Conservation (phyloP, 2,329 filamentous ascomycete species). For the Pseudogymnoascus sp. region DNA sequence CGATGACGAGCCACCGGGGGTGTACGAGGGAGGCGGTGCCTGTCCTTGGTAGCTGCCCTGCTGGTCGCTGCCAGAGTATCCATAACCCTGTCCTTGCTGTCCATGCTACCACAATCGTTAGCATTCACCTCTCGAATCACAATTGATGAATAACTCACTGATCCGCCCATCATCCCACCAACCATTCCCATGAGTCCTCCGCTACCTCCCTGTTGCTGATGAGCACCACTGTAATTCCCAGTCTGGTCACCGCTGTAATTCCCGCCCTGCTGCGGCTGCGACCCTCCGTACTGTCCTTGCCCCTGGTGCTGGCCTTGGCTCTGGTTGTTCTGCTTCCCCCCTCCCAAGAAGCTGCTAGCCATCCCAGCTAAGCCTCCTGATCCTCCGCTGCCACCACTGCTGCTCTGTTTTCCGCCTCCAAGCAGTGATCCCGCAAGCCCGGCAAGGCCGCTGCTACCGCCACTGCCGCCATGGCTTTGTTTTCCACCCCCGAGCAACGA, state of each 20-base stretch:
- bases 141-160: constrained; percentile 21
- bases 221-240: constrained; percentile 2
- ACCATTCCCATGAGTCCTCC: constrained; percentile 24
- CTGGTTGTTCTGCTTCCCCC: constrained; percentile 30
- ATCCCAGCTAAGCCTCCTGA: background rate
- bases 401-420: constrained; percentile 36
- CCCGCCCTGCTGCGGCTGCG: constrained; percentile 41
- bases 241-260: background rate
- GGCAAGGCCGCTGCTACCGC: constrained; percentile 32
- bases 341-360: constrained; percentile 45
- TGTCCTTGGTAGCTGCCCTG: constrained; percentile 51
- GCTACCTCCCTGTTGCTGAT: background rate
- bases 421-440: constrained; percentile 45
- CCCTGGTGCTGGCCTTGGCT: constrained; percentile 16
- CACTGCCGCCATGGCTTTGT: constrained; percentile 20
- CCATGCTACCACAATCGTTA: constrained; percentile 17
- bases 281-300: constrained; percentile 55
- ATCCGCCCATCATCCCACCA: constrained; percentile 26
- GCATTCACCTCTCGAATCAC: background rate
- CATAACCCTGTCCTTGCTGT: constrained; percentile 47
- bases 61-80: constrained; percentile 43
- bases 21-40: constrained; percentile 55
- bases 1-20: constrained; percentile 29
- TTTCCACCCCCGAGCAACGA: constrained; percentile 18
- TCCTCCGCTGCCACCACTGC: background rate